Conservation (phyloP, 331 rosid genomes). For the Arachis monticola region DNA sequence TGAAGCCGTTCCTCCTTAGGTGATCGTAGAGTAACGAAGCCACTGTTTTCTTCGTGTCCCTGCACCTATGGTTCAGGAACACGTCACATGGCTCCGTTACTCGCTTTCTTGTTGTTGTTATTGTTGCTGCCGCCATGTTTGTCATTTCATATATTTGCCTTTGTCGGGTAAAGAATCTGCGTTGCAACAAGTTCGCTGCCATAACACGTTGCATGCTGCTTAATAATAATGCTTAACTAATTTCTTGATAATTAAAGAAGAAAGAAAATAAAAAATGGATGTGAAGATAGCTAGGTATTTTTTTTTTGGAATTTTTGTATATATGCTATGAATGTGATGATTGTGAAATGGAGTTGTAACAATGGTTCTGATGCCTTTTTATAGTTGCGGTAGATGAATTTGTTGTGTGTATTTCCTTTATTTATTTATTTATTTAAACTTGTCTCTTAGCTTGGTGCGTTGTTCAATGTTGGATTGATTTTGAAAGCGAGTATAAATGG, state of each 20-base stretch:
- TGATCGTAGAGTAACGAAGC: slow-evolving; percentile 72
- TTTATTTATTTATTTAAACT: not conserved
- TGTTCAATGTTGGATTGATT: slow-evolving; percentile 35
- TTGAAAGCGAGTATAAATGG: slow-evolving; percentile 37
- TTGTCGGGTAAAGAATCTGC: slow-evolving; percentile 43
- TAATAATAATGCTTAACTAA: not conserved
- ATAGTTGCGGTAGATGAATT: not conserved
- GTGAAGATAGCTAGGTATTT: no score
- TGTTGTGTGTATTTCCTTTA: not conserved
- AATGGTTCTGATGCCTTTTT: slow-evolving; percentile 11
- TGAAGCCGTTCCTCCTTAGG: slow-evolving; percentile 44
- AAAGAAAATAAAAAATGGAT: not conserved
- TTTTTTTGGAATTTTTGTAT: not conserved
- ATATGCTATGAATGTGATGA: not conserved
- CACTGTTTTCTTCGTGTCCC: slow-evolving; percentile 74
- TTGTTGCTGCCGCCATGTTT: not conserved
- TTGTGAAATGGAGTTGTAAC: slow-evolving; percentile 10
- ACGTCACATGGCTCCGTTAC: slow-evolving; percentile 67
- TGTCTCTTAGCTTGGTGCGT: slow-evolving; percentile 32
- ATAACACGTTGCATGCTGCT: slow-evolving; percentile 47
- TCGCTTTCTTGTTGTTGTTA: slow-evolving; percentile 12
- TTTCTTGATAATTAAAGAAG: not conserved
- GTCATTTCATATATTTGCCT: slow-evolving; percentile 19
- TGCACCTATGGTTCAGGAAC: slow-evolving; percentile 79
- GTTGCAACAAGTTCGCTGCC: slow-evolving; percentile 42